Percentiles rank a stretch among this genome's conserved stretches.
phyloP scores from a whole-genome alignment of 2,329 filamentous ascomycete species.

The Lecanicillium sp. region DNA sequence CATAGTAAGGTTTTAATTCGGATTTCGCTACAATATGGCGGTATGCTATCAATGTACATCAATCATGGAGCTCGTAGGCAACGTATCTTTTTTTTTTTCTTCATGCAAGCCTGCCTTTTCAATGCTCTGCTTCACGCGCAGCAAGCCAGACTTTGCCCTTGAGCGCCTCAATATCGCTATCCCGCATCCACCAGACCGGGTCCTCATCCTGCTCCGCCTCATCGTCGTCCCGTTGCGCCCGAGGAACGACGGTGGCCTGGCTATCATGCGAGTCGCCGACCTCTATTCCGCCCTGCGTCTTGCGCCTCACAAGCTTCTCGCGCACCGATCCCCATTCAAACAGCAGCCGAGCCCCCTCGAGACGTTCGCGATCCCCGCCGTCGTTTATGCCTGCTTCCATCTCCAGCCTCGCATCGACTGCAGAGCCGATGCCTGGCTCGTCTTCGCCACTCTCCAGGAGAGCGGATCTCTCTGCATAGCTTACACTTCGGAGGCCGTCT shows the following conservation, averaged over 20 bases:
- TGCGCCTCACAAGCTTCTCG: slow-evolving; percentile 20
- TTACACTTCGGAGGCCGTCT: slow-evolving; percentile 44
- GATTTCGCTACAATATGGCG: too few species aligned
- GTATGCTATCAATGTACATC: too few species aligned
- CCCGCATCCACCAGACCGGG: slow-evolving; percentile 46
- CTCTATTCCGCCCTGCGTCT: neutral
- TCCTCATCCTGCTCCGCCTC: slow-evolving; percentile 18
- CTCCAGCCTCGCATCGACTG: slow-evolving; percentile 64
- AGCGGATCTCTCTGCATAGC: slow-evolving; percentile 57
- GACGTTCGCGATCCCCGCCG: slow-evolving; percentile 30
- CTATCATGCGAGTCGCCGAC: slow-evolving; percentile 21
- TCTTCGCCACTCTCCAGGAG: slow-evolving; percentile 47
- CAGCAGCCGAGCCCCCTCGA: slow-evolving; percentile 42
- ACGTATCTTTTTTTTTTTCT: too few species aligned
- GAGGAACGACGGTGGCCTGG: slow-evolving; percentile 22
- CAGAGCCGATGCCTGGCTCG: slow-evolving; percentile 38
- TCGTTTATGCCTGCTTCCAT: slow-evolving; percentile 44
- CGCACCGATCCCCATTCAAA: slow-evolving; percentile 50
- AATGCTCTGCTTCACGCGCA: slow-evolving; percentile 27
- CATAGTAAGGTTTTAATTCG: too few species aligned
- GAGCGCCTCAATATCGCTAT: slow-evolving; percentile 45
- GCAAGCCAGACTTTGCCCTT: slow-evolving; percentile 49
- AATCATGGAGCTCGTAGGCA: too few species aligned
- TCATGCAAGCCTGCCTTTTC: slow-evolving; percentile 9
- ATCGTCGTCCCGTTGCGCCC: slow-evolving; percentile 15